A percentile compares a stretch with the other conserved stretches of the same genome.
Conservation (phyloP, 2,329 filamentous ascomycete genomes). For the Talaromyces amestolkiae region DNA sequence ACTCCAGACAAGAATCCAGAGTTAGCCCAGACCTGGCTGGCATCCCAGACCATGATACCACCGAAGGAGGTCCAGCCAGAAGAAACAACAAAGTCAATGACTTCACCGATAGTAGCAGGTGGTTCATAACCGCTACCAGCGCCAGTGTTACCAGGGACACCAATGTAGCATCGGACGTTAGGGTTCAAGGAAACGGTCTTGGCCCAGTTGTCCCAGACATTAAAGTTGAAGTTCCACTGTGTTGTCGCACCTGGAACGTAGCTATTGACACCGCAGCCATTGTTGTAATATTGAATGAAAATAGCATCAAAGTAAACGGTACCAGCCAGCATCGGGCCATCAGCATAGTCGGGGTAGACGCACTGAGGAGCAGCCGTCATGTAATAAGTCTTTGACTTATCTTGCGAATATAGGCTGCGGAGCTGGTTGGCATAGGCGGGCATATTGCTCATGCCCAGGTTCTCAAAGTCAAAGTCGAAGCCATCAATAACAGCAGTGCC, state of each 20-base stretch:
- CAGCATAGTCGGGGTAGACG: conserved; percentile 61
- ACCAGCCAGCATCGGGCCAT: conserved; percentile 56
- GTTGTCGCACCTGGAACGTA: conserved; percentile 46
- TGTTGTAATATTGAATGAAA: conserved; percentile 68
- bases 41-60: conserved; percentile 69
- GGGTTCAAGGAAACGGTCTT: conserved; percentile 56
- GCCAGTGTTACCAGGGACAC: conserved; percentile 55
- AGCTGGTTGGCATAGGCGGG: conserved; percentile 59
- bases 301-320: conserved; percentile 59
- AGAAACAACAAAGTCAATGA: conserved; percentile 54
- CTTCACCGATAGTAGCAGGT: conserved; percentile 45
- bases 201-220: conserved; percentile 65
- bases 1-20: conserved; percentile 40
- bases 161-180: conserved; percentile 60
- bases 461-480: conserved; percentile 75
- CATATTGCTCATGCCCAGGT: conserved; percentile 55
- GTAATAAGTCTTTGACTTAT: conserved; percentile 54
- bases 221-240: conserved; percentile 61
- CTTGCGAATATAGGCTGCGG: conserved; percentile 53
- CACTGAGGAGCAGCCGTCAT: conserved; percentile 68
- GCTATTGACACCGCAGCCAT: conserved; percentile 60
- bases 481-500: conserved; percentile 65
- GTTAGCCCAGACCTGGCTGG: conserved; percentile 59
- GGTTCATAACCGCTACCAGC: conserved; percentile 57
- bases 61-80: conserved; percentile 57